phyloP scores from a whole-genome alignment of 352 stramenopile genomes.

The Phytophthora pini region DNA sequence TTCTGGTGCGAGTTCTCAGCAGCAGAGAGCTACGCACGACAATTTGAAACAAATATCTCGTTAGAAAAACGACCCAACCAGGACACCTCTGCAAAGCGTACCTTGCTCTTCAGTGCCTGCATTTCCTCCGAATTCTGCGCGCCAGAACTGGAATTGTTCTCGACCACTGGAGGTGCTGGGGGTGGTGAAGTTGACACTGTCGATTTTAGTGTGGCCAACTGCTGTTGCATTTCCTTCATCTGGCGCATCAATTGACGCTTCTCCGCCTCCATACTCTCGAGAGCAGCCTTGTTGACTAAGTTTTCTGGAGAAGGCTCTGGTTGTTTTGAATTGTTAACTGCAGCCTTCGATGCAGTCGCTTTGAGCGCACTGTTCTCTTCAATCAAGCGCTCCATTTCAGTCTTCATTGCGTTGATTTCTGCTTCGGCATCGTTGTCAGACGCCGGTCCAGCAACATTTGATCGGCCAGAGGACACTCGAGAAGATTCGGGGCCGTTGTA shows the following conservation, averaged over 20 bases:
- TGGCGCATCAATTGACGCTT: slow-evolving; percentile 63
- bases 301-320: slow-evolving; percentile 8
- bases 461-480: slow-evolving; percentile 29
- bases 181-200: slow-evolving; percentile 19
- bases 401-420: slow-evolving; percentile 76
- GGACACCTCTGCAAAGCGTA: slow-evolving; percentile 8
- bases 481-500: slow-evolving; percentile 42
- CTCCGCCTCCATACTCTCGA: slow-evolving; percentile 61
- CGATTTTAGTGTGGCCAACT: slow-evolving; percentile 39
- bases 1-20: slow-evolving; percentile 39
- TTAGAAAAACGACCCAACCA: background rate
- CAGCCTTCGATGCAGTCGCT: slow-evolving; percentile 16
- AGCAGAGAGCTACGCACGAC: slow-evolving; percentile 43
- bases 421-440: slow-evolving; percentile 55
- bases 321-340: slow-evolving; percentile 12
- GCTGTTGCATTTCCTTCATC: slow-evolving; percentile 68
- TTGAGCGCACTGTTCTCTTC: slow-evolving; percentile 72
- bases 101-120: slow-evolving; percentile 63
- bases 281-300: slow-evolving; percentile 40
- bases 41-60: background rate
- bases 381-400: slow-evolving; percentile 73
- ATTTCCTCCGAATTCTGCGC: slow-evolving; percentile 49
- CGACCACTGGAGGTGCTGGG: slow-evolving; percentile 12
- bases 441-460: slow-evolving; percentile 27
- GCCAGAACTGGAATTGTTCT: slow-evolving; percentile 2